These are phyloP conservation scores for Anisogramma anomala DNA, from an alignment of 2,329 filamentous ascomycete species.

Conservation along the genomic window DNA sequence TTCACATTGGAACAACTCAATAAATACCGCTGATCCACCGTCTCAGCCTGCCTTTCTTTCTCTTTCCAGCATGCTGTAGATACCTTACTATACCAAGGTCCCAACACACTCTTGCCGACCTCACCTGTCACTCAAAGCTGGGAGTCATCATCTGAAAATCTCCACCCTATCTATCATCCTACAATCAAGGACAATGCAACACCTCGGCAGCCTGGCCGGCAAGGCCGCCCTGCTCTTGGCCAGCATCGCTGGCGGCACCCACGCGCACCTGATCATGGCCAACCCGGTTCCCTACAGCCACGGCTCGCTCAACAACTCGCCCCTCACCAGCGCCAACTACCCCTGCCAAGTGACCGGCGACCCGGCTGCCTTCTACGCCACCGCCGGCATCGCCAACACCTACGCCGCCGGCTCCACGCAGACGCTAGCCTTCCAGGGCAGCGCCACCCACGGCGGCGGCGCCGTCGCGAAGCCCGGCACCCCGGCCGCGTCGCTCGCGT, in stretches of 20 bases:
- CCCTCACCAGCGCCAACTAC: constrained; percentile 57
- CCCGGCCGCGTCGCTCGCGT: not conserved
- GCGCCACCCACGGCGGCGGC: constrained; percentile 69
- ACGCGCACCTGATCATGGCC: constrained; percentile 16
- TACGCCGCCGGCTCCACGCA: constrained; percentile 9
- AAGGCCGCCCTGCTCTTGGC: constrained; percentile 11
- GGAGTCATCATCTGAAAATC: no score
- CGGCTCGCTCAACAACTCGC: constrained; percentile 53
- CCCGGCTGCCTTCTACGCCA: constrained; percentile 36
- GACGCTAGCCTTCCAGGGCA: constrained; percentile 10
- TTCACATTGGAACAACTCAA: no score
- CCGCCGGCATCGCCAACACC: constrained; percentile 14
- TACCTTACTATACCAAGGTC: no score
- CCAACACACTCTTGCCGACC: no score
- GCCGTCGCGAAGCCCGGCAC: constrained; percentile 27
- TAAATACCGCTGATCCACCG: no score
- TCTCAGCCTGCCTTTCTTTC: no score
- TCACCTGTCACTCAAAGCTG: no score
- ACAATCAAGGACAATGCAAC: no score
- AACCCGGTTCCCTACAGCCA: constrained; percentile 15
- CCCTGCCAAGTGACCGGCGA: constrained; percentile 57
- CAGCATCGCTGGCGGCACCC: constrained; percentile 30
- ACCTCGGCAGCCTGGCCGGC: not conserved
- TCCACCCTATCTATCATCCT: no score
- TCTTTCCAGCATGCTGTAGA: no score